A percentile compares a stretch with the other conserved stretches of the same genome.
Conservation (phyloP, 192 early-diverging fungal genomes). For the Entomortierella lignicola region DNA sequence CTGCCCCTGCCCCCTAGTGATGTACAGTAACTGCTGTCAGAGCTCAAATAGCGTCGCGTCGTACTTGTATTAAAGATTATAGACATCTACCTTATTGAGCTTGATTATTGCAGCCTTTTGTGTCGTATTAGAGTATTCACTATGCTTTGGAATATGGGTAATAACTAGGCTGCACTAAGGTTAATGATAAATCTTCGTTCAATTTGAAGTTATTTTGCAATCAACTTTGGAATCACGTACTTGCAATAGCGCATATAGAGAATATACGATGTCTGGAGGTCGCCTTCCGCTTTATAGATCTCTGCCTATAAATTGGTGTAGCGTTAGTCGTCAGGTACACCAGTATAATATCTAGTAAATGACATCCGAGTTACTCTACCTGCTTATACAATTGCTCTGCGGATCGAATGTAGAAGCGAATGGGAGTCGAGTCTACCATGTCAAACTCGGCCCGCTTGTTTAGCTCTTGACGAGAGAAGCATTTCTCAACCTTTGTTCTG, state of each 20-base stretch:
- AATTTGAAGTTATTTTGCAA: background rate
- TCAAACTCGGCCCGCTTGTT: slow-evolving; percentile 27
- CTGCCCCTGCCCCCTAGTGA: slow-evolving; percentile 10
- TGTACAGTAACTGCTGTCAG: background rate
- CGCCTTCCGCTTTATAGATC: slow-evolving; percentile 72
- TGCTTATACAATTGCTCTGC: slow-evolving; percentile 60
- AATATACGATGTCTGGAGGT: slow-evolving; percentile 76
- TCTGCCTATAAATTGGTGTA: slow-evolving; percentile 26
- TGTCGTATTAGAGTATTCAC: slow-evolving; percentile 61
- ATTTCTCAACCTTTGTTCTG: slow-evolving; percentile 38
- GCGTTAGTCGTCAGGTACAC: background rate
- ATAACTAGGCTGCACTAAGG: slow-evolving; percentile 62
- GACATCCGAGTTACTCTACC: slow-evolving; percentile 11
- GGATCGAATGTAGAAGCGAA: slow-evolving; percentile 61
- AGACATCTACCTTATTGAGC: slow-evolving; percentile 42
- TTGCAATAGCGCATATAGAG: slow-evolving; percentile 74
- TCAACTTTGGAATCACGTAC: slow-evolving; percentile 32
- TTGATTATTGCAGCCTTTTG: slow-evolving; percentile 41
- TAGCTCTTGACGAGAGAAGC: slow-evolving; percentile 43
- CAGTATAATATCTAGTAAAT: too few species aligned
- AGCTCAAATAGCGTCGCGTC: background rate
- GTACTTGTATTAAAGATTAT: background rate
- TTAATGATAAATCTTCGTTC: background rate
- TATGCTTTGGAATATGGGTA: slow-evolving; percentile 67
- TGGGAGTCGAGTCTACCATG: slow-evolving; percentile 47